Conservation (phyloP, 2,329 filamentous ascomycete genomes). For the Cladophialophora immunda region DNA sequence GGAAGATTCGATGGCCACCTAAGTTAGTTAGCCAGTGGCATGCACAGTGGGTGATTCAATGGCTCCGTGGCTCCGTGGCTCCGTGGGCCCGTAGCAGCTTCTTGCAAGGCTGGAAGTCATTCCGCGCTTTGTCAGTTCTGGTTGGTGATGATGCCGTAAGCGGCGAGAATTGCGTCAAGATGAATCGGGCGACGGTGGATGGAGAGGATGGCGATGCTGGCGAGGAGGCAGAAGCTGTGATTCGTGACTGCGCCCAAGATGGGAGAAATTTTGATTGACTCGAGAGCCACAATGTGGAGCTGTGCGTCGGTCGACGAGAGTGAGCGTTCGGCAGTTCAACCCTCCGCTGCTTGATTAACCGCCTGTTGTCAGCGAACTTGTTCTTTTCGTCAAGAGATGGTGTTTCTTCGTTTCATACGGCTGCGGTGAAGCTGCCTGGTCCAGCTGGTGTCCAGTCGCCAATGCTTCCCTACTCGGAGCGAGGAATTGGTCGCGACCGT, state of each 20-base stretch:
- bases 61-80: not conserved
- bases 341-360: not conserved
- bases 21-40: not conserved
- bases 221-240: not conserved
- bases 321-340: constrained; percentile 12
- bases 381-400: not conserved
- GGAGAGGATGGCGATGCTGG: not conserved
- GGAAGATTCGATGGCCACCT: not conserved
- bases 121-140: constrained; percentile 23
- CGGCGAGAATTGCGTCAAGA: constrained; percentile 4
- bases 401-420: not conserved
- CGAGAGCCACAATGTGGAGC: constrained; percentile 21
- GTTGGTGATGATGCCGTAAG: constrained; percentile 21
- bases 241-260: not conserved
- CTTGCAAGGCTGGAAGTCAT: constrained; percentile 15
- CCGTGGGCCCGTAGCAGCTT: not conserved
- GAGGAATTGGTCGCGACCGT: not conserved
- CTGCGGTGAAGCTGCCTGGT: not conserved
- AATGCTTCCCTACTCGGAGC: not conserved
- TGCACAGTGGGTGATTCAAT: not conserved
- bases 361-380: not conserved
- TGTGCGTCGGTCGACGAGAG: not conserved
- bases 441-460: not conserved
- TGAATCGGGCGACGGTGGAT: not conserved
- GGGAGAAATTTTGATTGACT: constrained; percentile 3